Evolutionary conservation across 1,284 basidiomycete genomes (phyloP).

Genomic region (Polyporus tsugae): DNA sequence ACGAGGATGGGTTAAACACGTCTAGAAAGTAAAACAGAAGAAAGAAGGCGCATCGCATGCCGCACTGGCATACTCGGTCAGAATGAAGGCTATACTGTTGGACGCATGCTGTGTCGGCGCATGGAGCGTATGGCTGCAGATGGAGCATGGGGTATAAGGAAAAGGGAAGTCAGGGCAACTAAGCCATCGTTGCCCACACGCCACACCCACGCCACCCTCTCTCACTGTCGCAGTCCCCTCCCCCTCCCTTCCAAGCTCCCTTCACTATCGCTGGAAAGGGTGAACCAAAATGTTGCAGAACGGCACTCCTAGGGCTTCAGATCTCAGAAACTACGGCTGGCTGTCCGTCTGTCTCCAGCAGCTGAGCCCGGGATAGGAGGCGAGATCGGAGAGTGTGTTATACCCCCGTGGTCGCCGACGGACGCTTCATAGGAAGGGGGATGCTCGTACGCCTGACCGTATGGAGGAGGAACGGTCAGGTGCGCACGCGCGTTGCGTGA

Average conservation of each 20-base stretch:
- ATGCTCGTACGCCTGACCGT: conserved; percentile 11
- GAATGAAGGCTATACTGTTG: background rate
- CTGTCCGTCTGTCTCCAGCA: background rate
- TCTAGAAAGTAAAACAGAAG: background rate
- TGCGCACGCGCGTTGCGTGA: background rate
- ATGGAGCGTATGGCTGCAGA: background rate
- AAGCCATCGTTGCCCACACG: background rate
- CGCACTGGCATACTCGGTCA: background rate
- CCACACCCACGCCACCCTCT: background rate
- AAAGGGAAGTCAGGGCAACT: background rate
- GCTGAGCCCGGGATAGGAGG: background rate
- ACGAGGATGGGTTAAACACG: background rate
- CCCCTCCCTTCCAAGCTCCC: background rate
- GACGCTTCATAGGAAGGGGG: conserved; percentile 18
- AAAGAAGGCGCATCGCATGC: conserved; percentile 11
- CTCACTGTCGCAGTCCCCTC: background rate
- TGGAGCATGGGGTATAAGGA: conserved; percentile 11
- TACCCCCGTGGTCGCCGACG: background rate
- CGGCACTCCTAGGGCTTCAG: background rate
- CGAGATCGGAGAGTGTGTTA: background rate
- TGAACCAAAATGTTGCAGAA: background rate
- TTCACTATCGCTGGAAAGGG: too few species aligned
- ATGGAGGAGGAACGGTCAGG: conserved; percentile 8
- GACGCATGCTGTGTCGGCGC: background rate
- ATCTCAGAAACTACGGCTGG: background rate